These are phyloP conservation scores for Talaromyces sp. DNA, from an alignment of 2,329 filamentous ascomycete genomes.

Conservation along the genomic window DNA sequence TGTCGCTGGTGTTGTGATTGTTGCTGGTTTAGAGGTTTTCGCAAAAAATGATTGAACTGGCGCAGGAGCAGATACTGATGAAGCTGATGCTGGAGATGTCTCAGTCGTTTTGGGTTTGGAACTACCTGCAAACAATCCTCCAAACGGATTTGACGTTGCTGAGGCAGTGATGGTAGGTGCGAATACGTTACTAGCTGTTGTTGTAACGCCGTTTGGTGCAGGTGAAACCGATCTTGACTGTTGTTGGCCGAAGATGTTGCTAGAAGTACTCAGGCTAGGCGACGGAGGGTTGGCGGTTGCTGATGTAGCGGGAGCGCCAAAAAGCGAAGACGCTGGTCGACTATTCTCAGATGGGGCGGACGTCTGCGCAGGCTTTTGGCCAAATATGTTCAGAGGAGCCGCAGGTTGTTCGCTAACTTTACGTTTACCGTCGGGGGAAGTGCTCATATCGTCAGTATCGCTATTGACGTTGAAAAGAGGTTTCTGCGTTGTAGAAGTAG, in stretches of 20 bases:
- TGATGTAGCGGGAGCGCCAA: not conserved
- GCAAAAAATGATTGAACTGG: constrained; percentile 4
- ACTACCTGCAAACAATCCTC: not conserved
- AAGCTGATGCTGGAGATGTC: not conserved
- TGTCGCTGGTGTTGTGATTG: not conserved
- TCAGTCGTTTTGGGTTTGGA: not conserved
- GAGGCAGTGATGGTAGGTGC: not conserved
- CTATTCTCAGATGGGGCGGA: not conserved
- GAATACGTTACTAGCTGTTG: constrained; percentile 13
- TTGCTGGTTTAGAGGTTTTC: not conserved
- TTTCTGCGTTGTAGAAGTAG: not conserved
- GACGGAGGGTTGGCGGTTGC: constrained; percentile 5
- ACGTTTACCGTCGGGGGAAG: constrained; percentile 16
- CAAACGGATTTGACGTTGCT: constrained; percentile 6
- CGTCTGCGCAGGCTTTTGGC: constrained; percentile 4
- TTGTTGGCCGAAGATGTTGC: constrained; percentile 8
- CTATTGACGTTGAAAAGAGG: constrained; percentile 9
- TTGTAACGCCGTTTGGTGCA: constrained; percentile 7
- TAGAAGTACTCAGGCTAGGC: not conserved
- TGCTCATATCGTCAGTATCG: constrained; percentile 16
- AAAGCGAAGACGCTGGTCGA: constrained; percentile 2
- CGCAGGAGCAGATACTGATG: not conserved
- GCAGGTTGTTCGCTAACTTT: constrained; percentile 12
- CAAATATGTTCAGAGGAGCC: constrained; percentile 3
- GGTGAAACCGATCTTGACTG: constrained; percentile 7